Base-by-base conservation (phyloP, 345 rosid species). In the Eucalyptus camaldulensis region DNA sequence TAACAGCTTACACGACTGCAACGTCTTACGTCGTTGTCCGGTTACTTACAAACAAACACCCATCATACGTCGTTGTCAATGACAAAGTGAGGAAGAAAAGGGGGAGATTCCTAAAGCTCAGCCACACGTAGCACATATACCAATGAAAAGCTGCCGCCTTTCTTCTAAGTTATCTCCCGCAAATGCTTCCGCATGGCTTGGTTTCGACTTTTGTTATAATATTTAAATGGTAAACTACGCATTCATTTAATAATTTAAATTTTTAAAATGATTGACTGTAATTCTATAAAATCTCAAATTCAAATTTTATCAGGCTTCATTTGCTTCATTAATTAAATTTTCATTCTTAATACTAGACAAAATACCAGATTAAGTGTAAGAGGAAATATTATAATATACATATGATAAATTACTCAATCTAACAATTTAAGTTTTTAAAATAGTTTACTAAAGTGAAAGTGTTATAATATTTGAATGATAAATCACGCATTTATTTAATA, bases 241-340 rank as follows among this genome's bases (percentile, higher is more conserved):
- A 0, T 19, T 51, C 0, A 53, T 53, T 0, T 53, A 53, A 53
- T 53, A 53, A 53, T 0, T 53, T 51, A 51, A 51, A 51, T 0
- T 51, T 51, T 51, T 17, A n/a, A n/a, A n/a, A n/a, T n/a, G n/a
- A n/a, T n/a, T n/a, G n/a, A n/a, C n/a, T n/a, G n/a, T n/a, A n/a
- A n/a, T n/a, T n/a, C n/a, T n/a, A n/a, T n/a, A n/a, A n/a, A 17
- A 53, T 53, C 24, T 53, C 4, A 53, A 53, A 53, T 53, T 53
- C 56, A 53, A 53, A 53, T 53, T 22, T 19, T 53, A 53, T 19
- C 10, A 19, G 0, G 0, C 2, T 53, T 53, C 56, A 53, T 53
- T 53, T 53, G 1, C 24, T 53, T 53, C 1, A 0, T 19, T 53
- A 53, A 17, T 19, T 53, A 53, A 53, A 53, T 53, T 53, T 53